Conservation (phyloP, 371 early-diverging fungal genomes). For the Nosema muscidifuracis region DNA sequence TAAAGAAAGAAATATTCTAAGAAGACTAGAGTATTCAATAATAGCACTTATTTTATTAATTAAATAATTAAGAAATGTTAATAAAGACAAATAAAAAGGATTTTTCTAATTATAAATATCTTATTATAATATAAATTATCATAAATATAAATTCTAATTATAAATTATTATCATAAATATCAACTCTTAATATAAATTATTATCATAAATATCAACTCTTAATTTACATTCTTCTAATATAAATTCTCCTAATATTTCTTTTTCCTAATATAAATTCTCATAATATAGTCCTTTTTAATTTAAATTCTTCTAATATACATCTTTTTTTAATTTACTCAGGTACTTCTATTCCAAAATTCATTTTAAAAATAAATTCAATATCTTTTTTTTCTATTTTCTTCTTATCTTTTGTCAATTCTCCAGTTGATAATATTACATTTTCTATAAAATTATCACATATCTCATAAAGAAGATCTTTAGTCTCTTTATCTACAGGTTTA, state of each 20-base stretch:
- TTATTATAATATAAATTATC: no score
- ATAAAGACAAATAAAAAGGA: no score
- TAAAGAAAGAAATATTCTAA: background rate
- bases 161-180: no score
- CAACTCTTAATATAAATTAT: no score
- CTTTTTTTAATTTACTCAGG: background rate
- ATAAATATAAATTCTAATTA: no score
- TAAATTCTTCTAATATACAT: background rate
- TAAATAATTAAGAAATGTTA: no score
- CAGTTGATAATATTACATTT: constrained; percentile 5
- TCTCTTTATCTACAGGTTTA: background rate
- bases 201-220: no score
- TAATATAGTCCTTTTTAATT: no score
- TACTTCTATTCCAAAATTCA: constrained; percentile 20
- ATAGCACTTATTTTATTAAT: background rate
- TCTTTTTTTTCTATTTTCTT: constrained; percentile 35
- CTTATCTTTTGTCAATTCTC: constrained; percentile 1
- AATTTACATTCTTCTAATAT: no score
- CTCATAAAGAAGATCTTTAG: constrained; percentile 12
- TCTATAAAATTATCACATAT: constrained; percentile 35
- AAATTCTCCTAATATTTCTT: no score
- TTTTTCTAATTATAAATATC: no score
- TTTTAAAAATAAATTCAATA: constrained; percentile 32
- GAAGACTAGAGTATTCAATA: background rate
- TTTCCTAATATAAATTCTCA: no score